Evolutionary conservation across 2,329 filamentous ascomycete species (phyloP), one percentile per base, ranked within the genome.

Genomic region (Saccharata proteae): DNA sequence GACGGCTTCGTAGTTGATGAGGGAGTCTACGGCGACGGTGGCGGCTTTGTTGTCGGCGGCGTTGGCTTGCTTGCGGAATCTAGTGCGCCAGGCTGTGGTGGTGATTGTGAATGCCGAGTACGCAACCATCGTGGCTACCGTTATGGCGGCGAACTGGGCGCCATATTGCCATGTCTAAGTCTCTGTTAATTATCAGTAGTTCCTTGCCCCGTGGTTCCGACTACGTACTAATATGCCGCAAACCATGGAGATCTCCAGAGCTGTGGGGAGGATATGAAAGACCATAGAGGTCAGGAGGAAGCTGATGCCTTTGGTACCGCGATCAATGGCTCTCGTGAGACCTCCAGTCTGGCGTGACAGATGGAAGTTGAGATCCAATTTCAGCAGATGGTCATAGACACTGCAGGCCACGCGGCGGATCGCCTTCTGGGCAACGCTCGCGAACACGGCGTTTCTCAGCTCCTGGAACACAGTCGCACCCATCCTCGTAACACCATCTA

Each of bases 1-100:
- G 51, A 98, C 90, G 10, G 92, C 88, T 58, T 98, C 90, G 49
- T 94, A 98, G 61, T 98, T 98, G 65, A 98, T 93, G 30, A 98
- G 64, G 1, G 86, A 93, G 59, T 98, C 90, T 2, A 96, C 86
- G 0, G 88, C 88, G 6, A 96, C 84, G 0, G 88, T 96, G 1
- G 88, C 92, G 0, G 84, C 90, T 51, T 77, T 83, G 58, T 96
- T 98, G 46, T 98, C 92, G 1, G 90, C 92, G 5, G 85, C 84
- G 52, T 98, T 98, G 22, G 90, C 85, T 56, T 92, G 82, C 46
- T 88, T 80, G 27, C 92, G 73, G 55, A 98, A 98, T 55, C 92
- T 92, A 3, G 92, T 98, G 46, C 92, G 72, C 92, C 90, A 98
- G 1, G 90, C 79, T 6, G 90, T 98, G 1, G 90, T 98, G 55